A percentile compares a stretch with the other conserved stretches of the same genome.
Conservation (phyloP, 31 red algal species). For the Porphyra umbilicalis region DNA sequence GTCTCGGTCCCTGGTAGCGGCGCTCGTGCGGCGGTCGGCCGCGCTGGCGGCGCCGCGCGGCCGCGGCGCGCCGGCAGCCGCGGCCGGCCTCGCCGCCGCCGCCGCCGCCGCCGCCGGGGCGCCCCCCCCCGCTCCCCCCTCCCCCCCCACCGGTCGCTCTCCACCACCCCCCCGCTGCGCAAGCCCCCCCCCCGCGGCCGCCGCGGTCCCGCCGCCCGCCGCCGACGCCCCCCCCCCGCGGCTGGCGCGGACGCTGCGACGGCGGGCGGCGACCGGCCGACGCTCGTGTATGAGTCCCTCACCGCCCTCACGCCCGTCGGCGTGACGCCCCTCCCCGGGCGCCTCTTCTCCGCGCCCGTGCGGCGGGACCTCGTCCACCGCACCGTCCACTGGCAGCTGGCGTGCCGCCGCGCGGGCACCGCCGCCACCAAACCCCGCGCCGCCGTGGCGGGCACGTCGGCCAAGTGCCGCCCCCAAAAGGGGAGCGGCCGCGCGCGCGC, state of each 20-base stretch:
- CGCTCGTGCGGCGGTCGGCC: neutral
- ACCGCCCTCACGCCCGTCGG: slow-evolving; percentile 55
- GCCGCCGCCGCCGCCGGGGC: neutral
- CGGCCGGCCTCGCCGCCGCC: neutral
- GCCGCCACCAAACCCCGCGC: slow-evolving; percentile 73
- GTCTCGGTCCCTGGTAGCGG: neutral
- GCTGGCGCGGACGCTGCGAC: neutral
- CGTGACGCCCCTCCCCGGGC: slow-evolving; percentile 38
- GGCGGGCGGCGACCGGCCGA: slow-evolving; percentile 46
- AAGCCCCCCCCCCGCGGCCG: neutral
- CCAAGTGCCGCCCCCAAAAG: slow-evolving; percentile 93
- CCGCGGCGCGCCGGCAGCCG: neutral
- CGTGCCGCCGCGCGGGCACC: slow-evolving; percentile 75
- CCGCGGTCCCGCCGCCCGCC: neutral
- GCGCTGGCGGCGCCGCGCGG: neutral
- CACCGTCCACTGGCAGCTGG: slow-evolving; percentile 72
- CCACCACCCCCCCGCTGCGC: neutral
- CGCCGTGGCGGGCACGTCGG: slow-evolving; percentile 65
- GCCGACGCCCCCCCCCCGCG: neutral
- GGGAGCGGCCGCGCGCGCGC: slow-evolving; percentile 75
- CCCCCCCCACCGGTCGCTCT: neutral
- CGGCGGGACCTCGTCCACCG: slow-evolving; percentile 88
- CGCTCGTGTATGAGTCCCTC: slow-evolving; percentile 69
- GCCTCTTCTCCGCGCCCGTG: slow-evolving; percentile 80
- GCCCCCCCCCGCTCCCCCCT: neutral